phyloP scores from a whole-genome alignment of 1,284 basidiomycete species.

The Trichosporon ovoides region DNA sequence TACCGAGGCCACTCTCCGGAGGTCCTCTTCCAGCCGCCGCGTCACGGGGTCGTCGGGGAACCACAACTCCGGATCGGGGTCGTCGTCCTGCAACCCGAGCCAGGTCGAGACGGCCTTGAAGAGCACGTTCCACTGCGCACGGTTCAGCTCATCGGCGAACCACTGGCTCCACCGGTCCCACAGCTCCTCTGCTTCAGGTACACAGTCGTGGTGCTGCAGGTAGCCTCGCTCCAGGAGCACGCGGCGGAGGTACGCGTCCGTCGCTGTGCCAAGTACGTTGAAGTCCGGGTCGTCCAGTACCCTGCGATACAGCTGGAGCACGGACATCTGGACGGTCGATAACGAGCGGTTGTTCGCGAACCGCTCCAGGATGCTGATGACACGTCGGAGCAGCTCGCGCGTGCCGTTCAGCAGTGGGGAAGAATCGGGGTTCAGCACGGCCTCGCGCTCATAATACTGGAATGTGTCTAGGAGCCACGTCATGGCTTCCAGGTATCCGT shows the following conservation, averaged over 20 bases:
- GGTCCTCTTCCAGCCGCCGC: background rate
- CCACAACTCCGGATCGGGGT: background rate
- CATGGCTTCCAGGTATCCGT: constrained; percentile 14
- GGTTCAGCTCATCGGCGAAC: constrained; percentile 11
- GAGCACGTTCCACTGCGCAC: constrained; percentile 17
- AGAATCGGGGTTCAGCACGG: constrained; percentile 20
- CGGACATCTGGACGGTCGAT: constrained; percentile 8
- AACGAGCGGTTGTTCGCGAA: constrained; percentile 13
- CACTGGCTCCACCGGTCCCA: background rate
- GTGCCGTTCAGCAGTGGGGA: constrained; percentile 46
- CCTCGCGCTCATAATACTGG: constrained; percentile 13
- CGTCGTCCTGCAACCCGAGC: background rate
- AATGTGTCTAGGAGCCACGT: constrained; percentile 19
- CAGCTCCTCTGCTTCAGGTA: background rate
- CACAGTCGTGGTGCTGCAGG: constrained; percentile 4
- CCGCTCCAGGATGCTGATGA: constrained; percentile 12
- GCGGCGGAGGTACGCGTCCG: constrained; percentile 8
- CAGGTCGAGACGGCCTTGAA: constrained; percentile 1
- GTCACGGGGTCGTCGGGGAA: constrained; percentile 17
- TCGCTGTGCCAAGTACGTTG: background rate
- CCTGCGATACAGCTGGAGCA: constrained; percentile 12
- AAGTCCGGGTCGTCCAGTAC: constrained; percentile 1
- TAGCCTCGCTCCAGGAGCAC: constrained; percentile 10
- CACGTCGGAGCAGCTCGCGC: background rate
- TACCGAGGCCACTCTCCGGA: background rate